Conservation (phyloP, 495 filamentous ascomycete genomes). For the Neurospora sp. region DNA sequence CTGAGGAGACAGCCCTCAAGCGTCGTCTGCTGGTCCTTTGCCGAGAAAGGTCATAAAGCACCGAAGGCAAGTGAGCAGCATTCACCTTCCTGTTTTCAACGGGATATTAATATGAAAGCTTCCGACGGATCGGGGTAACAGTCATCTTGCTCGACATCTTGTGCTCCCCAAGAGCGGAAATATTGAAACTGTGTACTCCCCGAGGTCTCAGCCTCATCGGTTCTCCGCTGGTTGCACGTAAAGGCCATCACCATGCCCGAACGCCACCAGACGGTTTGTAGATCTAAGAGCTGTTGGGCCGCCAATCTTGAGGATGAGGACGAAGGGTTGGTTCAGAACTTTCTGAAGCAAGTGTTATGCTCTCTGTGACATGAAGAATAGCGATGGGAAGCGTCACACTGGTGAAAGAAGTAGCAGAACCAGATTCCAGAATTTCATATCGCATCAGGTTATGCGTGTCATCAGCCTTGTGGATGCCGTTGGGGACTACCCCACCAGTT, state of each 20-base stretch:
- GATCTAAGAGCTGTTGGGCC: not conserved
- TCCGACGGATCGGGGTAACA: not conserved
- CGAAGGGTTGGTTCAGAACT: not conserved
- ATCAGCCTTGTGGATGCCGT: not conserved
- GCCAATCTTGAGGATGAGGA: not conserved
- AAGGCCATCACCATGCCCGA: not conserved
- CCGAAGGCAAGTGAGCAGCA: not conserved
- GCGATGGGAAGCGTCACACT: not conserved
- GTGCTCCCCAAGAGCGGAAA: not conserved
- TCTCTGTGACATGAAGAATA: not conserved
- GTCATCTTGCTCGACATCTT: not conserved
- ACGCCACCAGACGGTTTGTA: not conserved
- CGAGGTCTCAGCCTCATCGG: not conserved
- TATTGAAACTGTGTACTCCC: not conserved
- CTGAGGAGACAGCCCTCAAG: not conserved
- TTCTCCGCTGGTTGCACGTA: not conserved
- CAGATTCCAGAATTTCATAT: not conserved
- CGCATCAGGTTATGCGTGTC: not conserved
- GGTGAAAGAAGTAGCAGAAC: not conserved
- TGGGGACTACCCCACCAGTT: not conserved
- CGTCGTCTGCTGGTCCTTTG: not conserved
- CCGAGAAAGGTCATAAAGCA: not conserved
- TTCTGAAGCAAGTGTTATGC: not conserved
- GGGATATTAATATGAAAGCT: not conserved
- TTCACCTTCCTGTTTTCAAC: not conserved